phyloP scores from a whole-genome alignment of 257 asterid genomes.

The Solanum piurae region DNA sequence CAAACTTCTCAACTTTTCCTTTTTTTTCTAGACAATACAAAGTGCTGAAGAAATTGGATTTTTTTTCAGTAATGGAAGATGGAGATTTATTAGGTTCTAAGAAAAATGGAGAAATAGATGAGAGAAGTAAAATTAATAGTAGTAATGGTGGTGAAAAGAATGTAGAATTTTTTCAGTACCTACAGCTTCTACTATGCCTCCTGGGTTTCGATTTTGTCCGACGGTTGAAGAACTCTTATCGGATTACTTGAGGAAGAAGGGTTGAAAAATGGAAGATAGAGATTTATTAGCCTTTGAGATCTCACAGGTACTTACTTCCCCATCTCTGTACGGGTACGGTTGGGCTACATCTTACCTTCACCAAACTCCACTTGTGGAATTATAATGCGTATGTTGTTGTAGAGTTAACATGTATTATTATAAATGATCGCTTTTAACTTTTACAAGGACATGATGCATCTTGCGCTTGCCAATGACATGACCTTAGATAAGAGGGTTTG shows the following conservation, averaged over 20 bases:
- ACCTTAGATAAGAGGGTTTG: not conserved
- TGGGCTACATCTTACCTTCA: too few species aligned
- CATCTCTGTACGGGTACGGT: too few species aligned
- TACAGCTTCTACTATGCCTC: constrained; percentile 54
- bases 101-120: not conserved
- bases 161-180: constrained; percentile 45
- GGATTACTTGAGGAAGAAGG: constrained; percentile 56
- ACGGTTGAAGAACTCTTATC: constrained; percentile 67
- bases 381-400: too few species aligned
- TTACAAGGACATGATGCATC: not conserved
- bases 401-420: too few species aligned
- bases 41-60: not conserved
- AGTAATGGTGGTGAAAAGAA: not conserved
- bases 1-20: not conserved
- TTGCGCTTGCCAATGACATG: not conserved
- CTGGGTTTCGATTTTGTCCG: constrained; percentile 70
- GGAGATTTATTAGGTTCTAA: too few species aligned
- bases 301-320: constrained; percentile 42
- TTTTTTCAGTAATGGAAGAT: too few species aligned
- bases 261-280: constrained; percentile 23
- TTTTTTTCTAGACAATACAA: not conserved
- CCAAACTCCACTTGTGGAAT: too few species aligned
- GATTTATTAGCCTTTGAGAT: constrained; percentile 70
- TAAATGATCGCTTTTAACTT: not conserved
- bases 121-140: not conserved